These are phyloP conservation scores for Streptanthus diversifolius DNA, from an alignment of 345 rosid genomes.

Conservation along the genomic window DNA sequence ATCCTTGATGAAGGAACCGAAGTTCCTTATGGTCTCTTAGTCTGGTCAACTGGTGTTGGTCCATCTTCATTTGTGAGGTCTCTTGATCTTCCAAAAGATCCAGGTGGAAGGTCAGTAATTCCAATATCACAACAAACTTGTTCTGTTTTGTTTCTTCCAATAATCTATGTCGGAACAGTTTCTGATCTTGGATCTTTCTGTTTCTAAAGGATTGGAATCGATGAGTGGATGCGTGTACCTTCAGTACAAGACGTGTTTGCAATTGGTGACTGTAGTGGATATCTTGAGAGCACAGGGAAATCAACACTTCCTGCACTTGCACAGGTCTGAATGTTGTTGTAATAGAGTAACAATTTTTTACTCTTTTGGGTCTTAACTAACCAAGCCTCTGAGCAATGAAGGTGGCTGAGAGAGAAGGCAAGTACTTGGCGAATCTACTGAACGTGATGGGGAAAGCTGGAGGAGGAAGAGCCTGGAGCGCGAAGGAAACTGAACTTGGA, in stretches of 20 bases:
- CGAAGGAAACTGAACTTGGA: constrained; percentile 53
- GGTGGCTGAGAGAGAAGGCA: constrained; percentile 99
- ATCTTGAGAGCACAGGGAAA: constrained; percentile 82
- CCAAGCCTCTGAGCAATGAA: constrained; percentile 25
- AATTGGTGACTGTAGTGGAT: constrained; percentile 97
- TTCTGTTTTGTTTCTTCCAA: neutral
- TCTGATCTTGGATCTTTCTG: constrained; percentile 8
- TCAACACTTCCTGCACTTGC: constrained; percentile 96
- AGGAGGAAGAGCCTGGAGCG: constrained; percentile 63
- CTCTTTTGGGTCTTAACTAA: neutral
- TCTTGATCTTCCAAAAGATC: constrained; percentile 79
- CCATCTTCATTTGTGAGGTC: constrained; percentile 78
- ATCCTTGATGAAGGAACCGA: constrained; percentile 74
- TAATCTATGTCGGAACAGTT: neutral
- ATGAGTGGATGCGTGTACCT: constrained; percentile 93
- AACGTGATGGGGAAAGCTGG: constrained; percentile 66
- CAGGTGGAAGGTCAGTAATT: constrained; percentile 75
- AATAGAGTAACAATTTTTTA: neutral
- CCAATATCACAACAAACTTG: neutral
- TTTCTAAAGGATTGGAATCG: constrained; percentile 66
- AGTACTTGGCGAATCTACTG: constrained; percentile 61
- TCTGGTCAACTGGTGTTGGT: constrained; percentile 97
- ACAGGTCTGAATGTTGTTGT: constrained; percentile 46
- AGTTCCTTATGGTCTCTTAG: constrained; percentile 84
- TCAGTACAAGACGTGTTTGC: constrained; percentile 72